A percentile compares a stretch with the other conserved stretches of the same genome.
phyloP scores from a whole-genome alignment of 2,329 filamentous ascomycete genomes.

The Hypoxylon sp. region DNA sequence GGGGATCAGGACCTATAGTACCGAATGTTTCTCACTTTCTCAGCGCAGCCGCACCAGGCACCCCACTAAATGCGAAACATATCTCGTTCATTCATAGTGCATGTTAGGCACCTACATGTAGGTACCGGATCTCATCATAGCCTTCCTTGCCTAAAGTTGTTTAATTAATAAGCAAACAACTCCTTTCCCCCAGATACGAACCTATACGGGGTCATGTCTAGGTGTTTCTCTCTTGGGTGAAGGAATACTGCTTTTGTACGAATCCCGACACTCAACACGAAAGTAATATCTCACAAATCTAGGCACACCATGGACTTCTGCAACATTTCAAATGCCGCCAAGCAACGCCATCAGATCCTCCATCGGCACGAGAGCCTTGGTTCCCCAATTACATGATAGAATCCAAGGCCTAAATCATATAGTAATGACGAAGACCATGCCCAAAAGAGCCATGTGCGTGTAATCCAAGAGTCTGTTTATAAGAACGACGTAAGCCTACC shows the following conservation, averaged over 20 bases:
- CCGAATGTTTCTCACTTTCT: neutral
- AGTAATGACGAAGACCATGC: neutral
- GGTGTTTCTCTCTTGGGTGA: neutral
- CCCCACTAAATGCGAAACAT: neutral
- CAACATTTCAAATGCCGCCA: neutral
- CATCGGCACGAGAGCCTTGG: no score
- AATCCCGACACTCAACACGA: neutral
- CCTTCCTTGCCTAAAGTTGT: no score
- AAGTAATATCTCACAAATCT: neutral
- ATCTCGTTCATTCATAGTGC: neutral
- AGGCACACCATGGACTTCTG: neutral
- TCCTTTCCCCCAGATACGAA: no score
- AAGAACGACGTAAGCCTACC: neutral
- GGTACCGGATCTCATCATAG: no score
- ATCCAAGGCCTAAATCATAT: neutral
- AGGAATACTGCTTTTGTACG: neutral
- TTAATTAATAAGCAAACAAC: no score
- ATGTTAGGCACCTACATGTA: no score
- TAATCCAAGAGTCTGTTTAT: neutral
- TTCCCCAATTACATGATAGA: neutral
- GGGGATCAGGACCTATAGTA: neutral
- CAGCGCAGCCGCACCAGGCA: neutral
- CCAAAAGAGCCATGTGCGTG: neutral
- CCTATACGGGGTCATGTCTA: no score
- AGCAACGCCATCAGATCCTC: neutral